A percentile compares a stretch with the other conserved stretches of the same genome.
Evolutionary conservation across 768 basidiomycete species (phyloP).

Genomic region (Pleurotus tuber-regium): DNA sequence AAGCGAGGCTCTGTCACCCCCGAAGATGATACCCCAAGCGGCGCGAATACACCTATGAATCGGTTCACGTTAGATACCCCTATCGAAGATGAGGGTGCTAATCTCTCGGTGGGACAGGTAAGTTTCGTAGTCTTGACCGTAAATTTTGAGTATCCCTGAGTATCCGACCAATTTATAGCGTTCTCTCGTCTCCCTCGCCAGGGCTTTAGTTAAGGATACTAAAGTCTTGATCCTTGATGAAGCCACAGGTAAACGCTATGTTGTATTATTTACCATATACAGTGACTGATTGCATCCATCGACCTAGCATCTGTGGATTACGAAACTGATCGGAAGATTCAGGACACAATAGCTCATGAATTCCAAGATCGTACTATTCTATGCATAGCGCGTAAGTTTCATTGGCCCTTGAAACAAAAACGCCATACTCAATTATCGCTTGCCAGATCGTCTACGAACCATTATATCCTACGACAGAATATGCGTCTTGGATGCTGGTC

Average conservation of each 20-base stretch:
- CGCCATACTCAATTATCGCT: constrained; percentile 1
- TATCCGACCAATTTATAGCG: constrained; percentile 39
- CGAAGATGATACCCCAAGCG: constrained; percentile 32
- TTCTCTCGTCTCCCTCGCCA: constrained; percentile 81
- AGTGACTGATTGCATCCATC: constrained; percentile 5
- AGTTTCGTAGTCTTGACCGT: background rate
- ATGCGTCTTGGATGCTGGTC: constrained; percentile 81
- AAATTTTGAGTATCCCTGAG: background rate
- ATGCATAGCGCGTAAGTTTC: constrained; percentile 76
- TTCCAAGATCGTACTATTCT: constrained; percentile 84
- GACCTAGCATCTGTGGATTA: constrained; percentile 76
- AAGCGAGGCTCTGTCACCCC: constrained; percentile 25
- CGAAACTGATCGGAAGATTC: constrained; percentile 89
- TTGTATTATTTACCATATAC: background rate
- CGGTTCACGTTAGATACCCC: constrained; percentile 82
- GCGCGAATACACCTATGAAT: constrained; percentile 43
- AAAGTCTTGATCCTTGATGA: constrained; percentile 88
- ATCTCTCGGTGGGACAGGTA: constrained; percentile 74
- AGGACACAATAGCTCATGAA: constrained; percentile 82
- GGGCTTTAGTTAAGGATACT: constrained; percentile 85
- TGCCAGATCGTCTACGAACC: constrained; percentile 75
- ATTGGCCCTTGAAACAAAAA: background rate
- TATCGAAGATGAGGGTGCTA: constrained; percentile 85
- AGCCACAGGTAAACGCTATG: constrained; percentile 58
- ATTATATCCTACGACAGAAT: constrained; percentile 89